Percentiles rank a stretch among this genome's conserved stretches.
phyloP scores from a whole-genome alignment of 208 protist genomes.

The Wallacemonas sp. region DNA sequence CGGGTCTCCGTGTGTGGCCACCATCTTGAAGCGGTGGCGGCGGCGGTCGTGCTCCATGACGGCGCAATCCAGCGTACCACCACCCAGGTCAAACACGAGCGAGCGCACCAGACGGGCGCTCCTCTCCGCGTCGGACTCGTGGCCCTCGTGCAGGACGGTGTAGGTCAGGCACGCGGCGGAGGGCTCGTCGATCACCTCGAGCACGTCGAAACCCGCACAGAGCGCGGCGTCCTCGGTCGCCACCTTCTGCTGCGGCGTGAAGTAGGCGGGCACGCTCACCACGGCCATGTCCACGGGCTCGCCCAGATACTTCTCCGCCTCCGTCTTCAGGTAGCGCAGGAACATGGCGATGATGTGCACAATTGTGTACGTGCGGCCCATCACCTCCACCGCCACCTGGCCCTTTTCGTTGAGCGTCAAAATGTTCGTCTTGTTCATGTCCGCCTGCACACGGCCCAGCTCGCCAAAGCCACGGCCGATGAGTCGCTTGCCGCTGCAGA shows the following conservation, averaged over 20 bases:
- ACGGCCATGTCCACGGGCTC: constrained; percentile 85
- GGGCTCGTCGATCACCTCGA: constrained; percentile 93
- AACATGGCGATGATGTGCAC: constrained; percentile 95
- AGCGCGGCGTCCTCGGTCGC: constrained; percentile 93
- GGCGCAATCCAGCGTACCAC: constrained; percentile 91
- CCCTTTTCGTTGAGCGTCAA: constrained; percentile 86
- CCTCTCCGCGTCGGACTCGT: constrained; percentile 16
- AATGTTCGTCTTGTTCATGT: constrained; percentile 88
- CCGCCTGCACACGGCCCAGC: constrained; percentile 76
- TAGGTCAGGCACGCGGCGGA: constrained; percentile 89
- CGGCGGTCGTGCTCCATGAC: constrained; percentile 85
- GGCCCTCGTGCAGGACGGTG: constrained; percentile 59
- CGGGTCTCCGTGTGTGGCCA: constrained; percentile 89
- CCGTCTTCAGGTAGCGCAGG: constrained; percentile 85
- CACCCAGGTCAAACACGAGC: constrained; percentile 91
- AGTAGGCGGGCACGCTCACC: constrained; percentile 93
- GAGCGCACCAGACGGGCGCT: constrained; percentile 60
- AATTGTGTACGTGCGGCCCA: constrained; percentile 88
- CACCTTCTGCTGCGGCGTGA: constrained; percentile 91
- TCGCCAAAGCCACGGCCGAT: constrained; percentile 89
- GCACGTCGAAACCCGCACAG: constrained; percentile 89
- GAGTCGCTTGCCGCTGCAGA: constrained; percentile 91
- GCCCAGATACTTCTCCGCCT: constrained; percentile 83
- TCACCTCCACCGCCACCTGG: constrained; percentile 88
- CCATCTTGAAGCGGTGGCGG: constrained; percentile 59